Percentiles rank a stretch among this genome's conserved stretches.
Evolutionary conservation across 192 early-diverging fungal genomes (phyloP).

Genomic region (Coemansia sp.): DNA sequence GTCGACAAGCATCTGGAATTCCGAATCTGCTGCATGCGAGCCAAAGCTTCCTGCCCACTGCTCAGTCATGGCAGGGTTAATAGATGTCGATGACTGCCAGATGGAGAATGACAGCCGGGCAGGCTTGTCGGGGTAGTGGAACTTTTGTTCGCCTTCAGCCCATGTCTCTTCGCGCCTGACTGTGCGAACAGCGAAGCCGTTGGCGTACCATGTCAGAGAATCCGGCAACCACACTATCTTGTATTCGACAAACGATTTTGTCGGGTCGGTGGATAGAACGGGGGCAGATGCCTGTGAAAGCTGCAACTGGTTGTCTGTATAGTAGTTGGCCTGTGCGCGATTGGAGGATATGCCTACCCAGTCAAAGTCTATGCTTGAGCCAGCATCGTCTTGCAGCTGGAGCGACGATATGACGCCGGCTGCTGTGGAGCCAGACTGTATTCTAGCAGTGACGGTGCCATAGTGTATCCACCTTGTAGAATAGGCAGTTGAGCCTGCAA

Average conservation of each 20-base stretch:
- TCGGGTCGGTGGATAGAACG: slow-evolving; percentile 34
- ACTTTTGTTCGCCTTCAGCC: slow-evolving; percentile 46
- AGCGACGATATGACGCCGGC: slow-evolving; percentile 62
- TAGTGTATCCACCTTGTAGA: slow-evolving; percentile 59
- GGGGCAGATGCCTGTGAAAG: slow-evolving; percentile 22
- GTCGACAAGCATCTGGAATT: slow-evolving; percentile 54
- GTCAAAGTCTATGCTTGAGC: slow-evolving; percentile 66
- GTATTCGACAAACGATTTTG: slow-evolving; percentile 56
- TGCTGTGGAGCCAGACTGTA: slow-evolving; percentile 57
- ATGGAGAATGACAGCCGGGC: slow-evolving; percentile 60
- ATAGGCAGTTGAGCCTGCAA: slow-evolving; percentile 51
- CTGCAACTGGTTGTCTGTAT: slow-evolving; percentile 52
- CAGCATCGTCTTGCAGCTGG: slow-evolving; percentile 56
- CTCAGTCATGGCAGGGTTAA: slow-evolving; percentile 45
- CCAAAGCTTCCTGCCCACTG: slow-evolving; percentile 51
- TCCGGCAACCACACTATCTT: slow-evolving; percentile 65
- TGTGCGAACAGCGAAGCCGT: slow-evolving; percentile 57
- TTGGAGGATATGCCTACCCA: slow-evolving; percentile 58
- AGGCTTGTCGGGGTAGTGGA: slow-evolving; percentile 53
- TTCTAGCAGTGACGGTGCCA: slow-evolving; percentile 57
- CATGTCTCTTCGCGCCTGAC: slow-evolving; percentile 54
- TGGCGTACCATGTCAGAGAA: slow-evolving; percentile 58
- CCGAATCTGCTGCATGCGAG: slow-evolving; percentile 40
- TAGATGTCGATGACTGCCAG: slow-evolving; percentile 58
- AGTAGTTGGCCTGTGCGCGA: slow-evolving; percentile 64